phyloP scores from a whole-genome alignment of 257 asterid species.

The Penstemon davidsonii region DNA sequence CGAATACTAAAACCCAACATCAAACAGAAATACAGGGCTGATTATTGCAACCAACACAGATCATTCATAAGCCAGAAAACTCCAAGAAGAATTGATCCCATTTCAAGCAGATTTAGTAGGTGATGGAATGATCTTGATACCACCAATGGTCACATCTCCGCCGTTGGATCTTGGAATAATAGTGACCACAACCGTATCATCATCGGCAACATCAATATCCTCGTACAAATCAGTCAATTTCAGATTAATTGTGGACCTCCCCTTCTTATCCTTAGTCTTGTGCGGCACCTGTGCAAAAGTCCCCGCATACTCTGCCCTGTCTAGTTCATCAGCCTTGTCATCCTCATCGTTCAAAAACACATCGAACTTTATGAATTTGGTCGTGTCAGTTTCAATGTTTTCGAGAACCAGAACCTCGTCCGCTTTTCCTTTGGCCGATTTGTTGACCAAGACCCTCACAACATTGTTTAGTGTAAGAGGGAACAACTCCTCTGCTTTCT shows the following conservation, averaged over 20 bases:
- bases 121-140: conserved; percentile 42
- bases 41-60: neutral
- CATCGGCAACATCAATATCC: conserved; percentile 37
- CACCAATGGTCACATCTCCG: conserved; percentile 40
- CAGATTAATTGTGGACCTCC: conserved; percentile 24
- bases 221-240: conserved; percentile 37
- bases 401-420: conserved; percentile 41
- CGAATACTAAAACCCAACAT: too few species aligned
- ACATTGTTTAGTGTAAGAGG: conserved; percentile 37
- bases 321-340: conserved; percentile 32
- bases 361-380: conserved; percentile 43
- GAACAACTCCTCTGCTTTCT: conserved; percentile 28
- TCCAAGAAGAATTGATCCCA: too few species aligned
- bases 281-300: conserved; percentile 55
- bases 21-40: too few species aligned
- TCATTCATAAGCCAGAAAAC: too few species aligned
- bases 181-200: conserved; percentile 38
- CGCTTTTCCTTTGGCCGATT: conserved; percentile 37
- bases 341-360: conserved; percentile 57
- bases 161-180: conserved; percentile 42
- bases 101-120: conserved; percentile 27
- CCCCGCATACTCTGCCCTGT: conserved; percentile 50
- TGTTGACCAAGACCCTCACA: conserved; percentile 31
- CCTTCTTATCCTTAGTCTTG: conserved; percentile 27
- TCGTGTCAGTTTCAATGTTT: conserved; percentile 27